phyloP scores from a whole-genome alignment of 257 asterid species.

The Plantago ovata region DNA sequence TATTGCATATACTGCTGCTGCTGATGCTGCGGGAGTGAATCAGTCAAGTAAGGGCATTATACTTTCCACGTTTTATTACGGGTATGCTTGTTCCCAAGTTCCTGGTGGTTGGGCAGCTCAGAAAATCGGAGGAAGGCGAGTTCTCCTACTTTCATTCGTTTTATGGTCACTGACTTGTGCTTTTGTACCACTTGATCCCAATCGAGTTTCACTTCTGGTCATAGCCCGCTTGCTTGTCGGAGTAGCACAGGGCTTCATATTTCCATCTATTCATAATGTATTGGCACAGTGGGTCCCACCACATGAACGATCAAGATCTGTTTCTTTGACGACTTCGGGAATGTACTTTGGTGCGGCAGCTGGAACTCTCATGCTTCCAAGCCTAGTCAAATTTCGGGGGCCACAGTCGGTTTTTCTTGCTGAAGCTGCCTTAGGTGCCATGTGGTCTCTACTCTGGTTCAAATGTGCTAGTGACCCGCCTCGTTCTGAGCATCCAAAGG shows the following conservation, averaged over 20 bases:
- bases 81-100: conserved; percentile 89
- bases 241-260: conserved; percentile 92
- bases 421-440: conserved; percentile 75
- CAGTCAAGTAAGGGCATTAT: conserved; percentile 87
- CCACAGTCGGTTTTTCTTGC: conserved; percentile 78
- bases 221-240: conserved; percentile 92
- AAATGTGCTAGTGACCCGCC: conserved; percentile 77
- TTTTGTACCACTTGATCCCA: conserved; percentile 74
- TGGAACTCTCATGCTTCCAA: conserved; percentile 81
- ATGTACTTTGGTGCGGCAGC: conserved; percentile 91
- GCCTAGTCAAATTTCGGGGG: conserved; percentile 61
- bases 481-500: conserved; percentile 88
- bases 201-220: conserved; percentile 48
- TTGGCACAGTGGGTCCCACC: conserved; percentile 99
- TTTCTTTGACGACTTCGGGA: conserved; percentile 87
- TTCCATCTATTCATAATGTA: conserved; percentile 92
- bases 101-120: conserved; percentile 99
- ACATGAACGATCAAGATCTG: conserved; percentile 82
- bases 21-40: conserved; percentile 75
- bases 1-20: conserved; percentile 85
- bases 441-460: conserved; percentile 84
- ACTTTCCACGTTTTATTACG: conserved; percentile 82
- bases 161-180: conserved; percentile 88
- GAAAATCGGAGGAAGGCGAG: conserved; percentile 75
- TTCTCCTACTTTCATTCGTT: conserved; percentile 73